Evolutionary conservation across 495 filamentous ascomycete species (phyloP).

Genomic region (Penicillium longicatenatum): DNA sequence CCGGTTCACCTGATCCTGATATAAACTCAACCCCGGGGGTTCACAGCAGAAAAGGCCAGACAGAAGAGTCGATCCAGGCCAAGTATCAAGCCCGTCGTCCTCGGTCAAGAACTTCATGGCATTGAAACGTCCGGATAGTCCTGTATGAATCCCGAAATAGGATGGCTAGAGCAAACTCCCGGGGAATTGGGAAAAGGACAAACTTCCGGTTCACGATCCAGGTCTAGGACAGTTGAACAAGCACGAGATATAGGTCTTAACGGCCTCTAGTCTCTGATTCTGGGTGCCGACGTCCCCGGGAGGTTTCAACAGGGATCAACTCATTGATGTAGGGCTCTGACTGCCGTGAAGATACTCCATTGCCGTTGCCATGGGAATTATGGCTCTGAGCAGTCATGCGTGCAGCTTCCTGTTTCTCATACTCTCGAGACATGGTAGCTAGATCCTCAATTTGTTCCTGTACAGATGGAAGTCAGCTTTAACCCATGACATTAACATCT

Average conservation of each 20-base stretch:
- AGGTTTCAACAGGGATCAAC: conserved; percentile 44
- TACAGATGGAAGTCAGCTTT: conserved; percentile 7
- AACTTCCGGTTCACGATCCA: not conserved
- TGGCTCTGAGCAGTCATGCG: conserved; percentile 43
- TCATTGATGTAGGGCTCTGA: conserved; percentile 54
- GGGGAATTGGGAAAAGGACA: not conserved
- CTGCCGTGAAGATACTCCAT: conserved; percentile 21
- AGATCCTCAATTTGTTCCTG: conserved; percentile 59
- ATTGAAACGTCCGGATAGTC: not conserved
- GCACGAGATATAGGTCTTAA: conserved; percentile 8
- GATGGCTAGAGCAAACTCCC: conserved; percentile 5
- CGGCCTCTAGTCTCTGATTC: conserved; percentile 35
- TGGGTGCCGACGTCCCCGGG: conserved; percentile 34
- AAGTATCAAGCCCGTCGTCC: not conserved
- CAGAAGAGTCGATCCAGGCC: not conserved
- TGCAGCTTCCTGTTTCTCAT: conserved; percentile 53
- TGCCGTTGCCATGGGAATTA: conserved; percentile 4
- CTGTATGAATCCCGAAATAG: not conserved
- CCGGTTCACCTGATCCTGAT: not conserved
- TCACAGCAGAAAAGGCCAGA: not conserved
- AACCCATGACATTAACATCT: too few species aligned
- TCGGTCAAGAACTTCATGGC: not conserved
- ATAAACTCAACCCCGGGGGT: not conserved
- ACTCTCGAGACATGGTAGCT: conserved; percentile 51
- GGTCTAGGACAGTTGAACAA: not conserved